Conservation (phyloP, 176 grass and related monocot genomes). For the Paspalum notatum region DNA sequence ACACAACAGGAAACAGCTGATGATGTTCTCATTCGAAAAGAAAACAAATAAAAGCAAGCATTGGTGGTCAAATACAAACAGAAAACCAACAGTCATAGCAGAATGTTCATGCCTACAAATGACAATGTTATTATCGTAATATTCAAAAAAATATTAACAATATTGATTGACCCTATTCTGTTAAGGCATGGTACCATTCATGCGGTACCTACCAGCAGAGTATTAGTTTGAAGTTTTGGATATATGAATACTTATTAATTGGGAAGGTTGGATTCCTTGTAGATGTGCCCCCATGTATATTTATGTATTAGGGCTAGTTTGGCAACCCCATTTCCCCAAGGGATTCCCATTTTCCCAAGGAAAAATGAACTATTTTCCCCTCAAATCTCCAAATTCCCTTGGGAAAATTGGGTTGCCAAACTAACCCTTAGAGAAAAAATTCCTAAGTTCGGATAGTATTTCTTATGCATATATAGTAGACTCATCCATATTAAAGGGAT, state of each 20-base stretch:
- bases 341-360: no score
- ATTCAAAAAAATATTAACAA: constrained; percentile 5
- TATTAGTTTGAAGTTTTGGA: not conserved
- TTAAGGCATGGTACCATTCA: not conserved
- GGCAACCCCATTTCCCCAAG: no score
- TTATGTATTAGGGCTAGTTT: no score
- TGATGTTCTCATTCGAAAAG: constrained; percentile 6
- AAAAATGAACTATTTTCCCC: no score
- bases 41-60: constrained; percentile 19
- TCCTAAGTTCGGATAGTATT: not conserved
- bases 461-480: not conserved
- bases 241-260: not conserved
- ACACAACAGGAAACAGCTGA: constrained; percentile 36
- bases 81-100: not conserved
- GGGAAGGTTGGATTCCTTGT: not conserved
- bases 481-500: not conserved
- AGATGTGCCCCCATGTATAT: not conserved
- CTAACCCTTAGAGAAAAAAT: not conserved
- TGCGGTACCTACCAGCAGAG: not conserved
- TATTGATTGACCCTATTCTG: not conserved
- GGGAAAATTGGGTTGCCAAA: no score
- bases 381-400: no score
- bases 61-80: not conserved
- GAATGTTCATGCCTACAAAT: constrained; percentile 15
- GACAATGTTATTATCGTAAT: not conserved